Evolutionary conservation across 2,329 filamentous ascomycete genomes (phyloP), one percentile per base, ranked within the genome.

Genomic region (Talaromyces piceae): DNA sequence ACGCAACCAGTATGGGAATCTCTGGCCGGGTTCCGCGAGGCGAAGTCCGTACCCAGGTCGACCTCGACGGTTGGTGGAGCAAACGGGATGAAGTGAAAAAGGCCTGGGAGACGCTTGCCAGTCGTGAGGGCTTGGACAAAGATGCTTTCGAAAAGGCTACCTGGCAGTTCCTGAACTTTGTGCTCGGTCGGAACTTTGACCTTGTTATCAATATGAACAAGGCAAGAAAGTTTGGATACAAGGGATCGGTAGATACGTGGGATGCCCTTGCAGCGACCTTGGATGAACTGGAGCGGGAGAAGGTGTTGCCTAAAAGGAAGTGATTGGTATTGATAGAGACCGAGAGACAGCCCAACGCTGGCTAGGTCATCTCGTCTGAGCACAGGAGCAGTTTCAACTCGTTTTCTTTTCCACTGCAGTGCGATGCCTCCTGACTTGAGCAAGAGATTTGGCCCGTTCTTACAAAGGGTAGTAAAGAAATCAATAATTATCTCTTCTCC

Each of bases 21-120:
- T n/a, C n/a, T n/a, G n/a, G n/a, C n/a, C n/a, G n/a, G n/a, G n/a
- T n/a, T n/a, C n/a, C n/a, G n/a, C n/a, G n/a, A n/a, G n/a, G n/a
- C n/a, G 5, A 16, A 47, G 22, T 59, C 57, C 57, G 59, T 18
- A 54, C 16, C 11, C 68, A 67, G 30, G 62, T 74, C 47, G 67
- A 74, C 50, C 59, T 72, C 3, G 50, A 59, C 28, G 71, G 71
- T 52, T 76, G 73, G 73, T 76, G 73, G 73, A 63, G 65, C 7
- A 57, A 72, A 48, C 61, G 66, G 16, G 28, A 49, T 0, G 65
- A 73, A 37, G 68, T 74, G 4, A 63, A 66, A 37, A 48, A 62
- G n/a, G 65, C 64, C 11, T 75, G 73, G 73, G 54, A 55, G 3
- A 59, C 49, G 33, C 45, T 76, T 7, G 62, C 61, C 2, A 59